A percentile compares a stretch with the other conserved stretches of the same genome.
Conservation (phyloP, 805 yeast species). For the Blastobotrys parvus region DNA sequence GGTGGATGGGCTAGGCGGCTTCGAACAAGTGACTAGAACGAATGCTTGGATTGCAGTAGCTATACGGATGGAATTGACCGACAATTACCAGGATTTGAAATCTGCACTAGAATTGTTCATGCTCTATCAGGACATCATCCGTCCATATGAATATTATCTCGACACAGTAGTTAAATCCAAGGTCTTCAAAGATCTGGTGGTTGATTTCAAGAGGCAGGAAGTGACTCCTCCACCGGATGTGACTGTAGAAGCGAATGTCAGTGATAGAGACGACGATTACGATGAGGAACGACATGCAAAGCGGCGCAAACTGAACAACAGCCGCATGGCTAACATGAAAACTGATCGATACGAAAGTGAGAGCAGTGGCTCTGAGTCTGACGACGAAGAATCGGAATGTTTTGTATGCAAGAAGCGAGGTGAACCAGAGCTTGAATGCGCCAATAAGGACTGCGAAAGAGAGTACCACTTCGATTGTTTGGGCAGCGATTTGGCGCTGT, state of each 20-base stretch:
- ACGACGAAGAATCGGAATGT: constrained; percentile 6
- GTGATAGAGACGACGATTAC: too few species aligned
- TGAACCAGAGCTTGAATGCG: constrained; percentile 37
- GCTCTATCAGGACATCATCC: constrained; percentile 4
- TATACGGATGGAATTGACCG: not conserved
- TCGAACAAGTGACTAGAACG: constrained; percentile 3
- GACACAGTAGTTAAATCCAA: not conserved
- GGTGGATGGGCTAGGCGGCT: constrained; percentile 24
- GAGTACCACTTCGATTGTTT: constrained; percentile 63
- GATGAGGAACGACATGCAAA: too few species aligned
- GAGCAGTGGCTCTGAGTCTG: constrained; percentile 2
- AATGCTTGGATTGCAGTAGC: not conserved
- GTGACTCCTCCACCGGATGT: not conserved
- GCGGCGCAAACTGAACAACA: not conserved
- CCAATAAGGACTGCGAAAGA: constrained; percentile 50
- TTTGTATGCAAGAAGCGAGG: not conserved
- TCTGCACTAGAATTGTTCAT: not conserved
- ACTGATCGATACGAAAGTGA: not conserved
- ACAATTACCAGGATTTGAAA: not conserved
- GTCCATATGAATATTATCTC: constrained; percentile 10
- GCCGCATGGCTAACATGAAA: not conserved
- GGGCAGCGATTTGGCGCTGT: constrained; percentile 41
- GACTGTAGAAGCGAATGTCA: too few species aligned
- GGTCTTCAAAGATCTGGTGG: not conserved
- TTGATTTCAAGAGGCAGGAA: not conserved